Evolutionary conservation across 805 yeast genomes (phyloP).

Genomic region (Teunomyces barrocoloradensis): DNA sequence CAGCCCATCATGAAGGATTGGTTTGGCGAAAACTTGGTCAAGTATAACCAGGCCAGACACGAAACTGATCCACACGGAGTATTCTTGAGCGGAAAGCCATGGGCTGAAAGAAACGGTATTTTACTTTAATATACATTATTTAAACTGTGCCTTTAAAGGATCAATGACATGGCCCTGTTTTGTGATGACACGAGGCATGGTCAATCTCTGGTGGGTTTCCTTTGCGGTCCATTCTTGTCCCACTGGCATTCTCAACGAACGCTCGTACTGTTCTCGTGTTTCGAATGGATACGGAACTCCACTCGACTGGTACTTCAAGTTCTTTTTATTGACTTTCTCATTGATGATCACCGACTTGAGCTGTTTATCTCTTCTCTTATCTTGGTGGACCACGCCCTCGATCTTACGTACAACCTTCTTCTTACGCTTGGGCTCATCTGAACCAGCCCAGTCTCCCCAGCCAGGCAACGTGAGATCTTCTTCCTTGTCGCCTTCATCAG

Average conservation of each 20-base stretch:
- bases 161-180: constrained; percentile 89
- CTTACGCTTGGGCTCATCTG: constrained; percentile 44
- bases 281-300: constrained; percentile 96
- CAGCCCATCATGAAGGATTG: constrained; percentile 65
- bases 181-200: constrained; percentile 83
- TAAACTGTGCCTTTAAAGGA: constrained; percentile 86
- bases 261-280: constrained; percentile 89
- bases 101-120: constrained; percentile 83
- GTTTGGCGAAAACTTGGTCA: constrained; percentile 70
- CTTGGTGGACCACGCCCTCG: constrained; percentile 70
- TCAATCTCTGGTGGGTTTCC: constrained; percentile 79
- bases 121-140: constrained; percentile 33
- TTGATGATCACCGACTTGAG: constrained; percentile 83
- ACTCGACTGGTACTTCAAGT: constrained; percentile 77
- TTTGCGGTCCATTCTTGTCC: constrained; percentile 96
- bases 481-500: constrained; percentile 84
- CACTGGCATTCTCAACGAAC: constrained; percentile 90
- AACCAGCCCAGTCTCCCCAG: constrained; percentile 98
- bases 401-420: constrained; percentile 67
- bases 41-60: constrained; percentile 62
- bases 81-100: constrained; percentile 70
- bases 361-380: constrained; percentile 75
- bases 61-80: constrained; percentile 79
- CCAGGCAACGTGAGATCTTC: constrained; percentile 89
- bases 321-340: constrained; percentile 82